Evolutionary conservation across 108 stramenopile species (phyloP).

Genomic region (Skeletonema grethae): DNA sequence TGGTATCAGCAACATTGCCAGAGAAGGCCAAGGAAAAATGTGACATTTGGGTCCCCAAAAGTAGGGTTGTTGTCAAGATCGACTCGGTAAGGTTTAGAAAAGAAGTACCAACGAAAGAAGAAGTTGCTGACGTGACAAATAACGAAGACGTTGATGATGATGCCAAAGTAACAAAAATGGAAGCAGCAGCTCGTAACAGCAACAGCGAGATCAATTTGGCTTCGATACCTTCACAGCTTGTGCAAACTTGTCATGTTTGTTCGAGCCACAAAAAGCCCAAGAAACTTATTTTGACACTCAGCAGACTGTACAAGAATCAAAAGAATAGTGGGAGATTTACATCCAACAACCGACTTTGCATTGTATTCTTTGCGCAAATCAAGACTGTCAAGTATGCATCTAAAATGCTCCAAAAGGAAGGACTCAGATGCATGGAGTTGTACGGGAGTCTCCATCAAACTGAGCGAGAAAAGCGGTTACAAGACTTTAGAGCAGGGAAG

Average conservation of each 20-base stretch:
- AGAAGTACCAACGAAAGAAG: constrained; percentile 34
- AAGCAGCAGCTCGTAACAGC: constrained; percentile 6
- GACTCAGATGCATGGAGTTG: constrained; percentile 43
- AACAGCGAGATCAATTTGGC: constrained; percentile 42
- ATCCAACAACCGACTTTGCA: constrained; percentile 37
- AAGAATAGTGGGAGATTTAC: constrained; percentile 49
- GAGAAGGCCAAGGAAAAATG: constrained; percentile 4
- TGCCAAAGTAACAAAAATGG: background rate
- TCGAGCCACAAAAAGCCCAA: constrained; percentile 83
- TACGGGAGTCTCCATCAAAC: constrained; percentile 77
- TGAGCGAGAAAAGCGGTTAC: constrained; percentile 62
- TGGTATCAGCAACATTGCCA: constrained; percentile 66
- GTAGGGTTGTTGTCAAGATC: constrained; percentile 50
- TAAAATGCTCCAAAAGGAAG: constrained; percentile 63
- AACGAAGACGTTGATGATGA: background rate
- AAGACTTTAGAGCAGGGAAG: constrained; percentile 53
- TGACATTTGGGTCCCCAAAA: background rate
- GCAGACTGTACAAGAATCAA: constrained; percentile 51
- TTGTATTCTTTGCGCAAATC: constrained; percentile 66
- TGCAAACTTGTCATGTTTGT: constrained; percentile 83
- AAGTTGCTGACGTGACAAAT: background rate
- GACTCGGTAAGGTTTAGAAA: constrained; percentile 78
- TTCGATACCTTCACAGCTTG: constrained; percentile 71
- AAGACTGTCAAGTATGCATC: constrained; percentile 65
- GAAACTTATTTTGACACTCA: constrained; percentile 70